These are phyloP conservation scores for Komagataella mondaviorum DNA, from an alignment of 805 yeast species.

Conservation along the genomic window DNA sequence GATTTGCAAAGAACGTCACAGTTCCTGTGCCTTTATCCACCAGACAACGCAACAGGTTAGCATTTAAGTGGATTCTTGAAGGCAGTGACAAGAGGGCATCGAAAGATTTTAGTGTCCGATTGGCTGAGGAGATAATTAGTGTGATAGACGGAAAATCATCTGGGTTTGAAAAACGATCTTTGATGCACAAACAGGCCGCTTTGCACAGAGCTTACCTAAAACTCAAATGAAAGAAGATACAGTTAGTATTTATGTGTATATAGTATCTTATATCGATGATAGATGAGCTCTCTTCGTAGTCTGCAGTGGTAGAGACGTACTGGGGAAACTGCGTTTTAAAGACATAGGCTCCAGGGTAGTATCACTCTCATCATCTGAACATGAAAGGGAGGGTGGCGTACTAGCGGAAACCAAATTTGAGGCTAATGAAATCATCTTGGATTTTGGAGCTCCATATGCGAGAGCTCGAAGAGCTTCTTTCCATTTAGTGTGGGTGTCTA, in stretches of 20 bases:
- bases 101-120: slow-evolving; percentile 71
- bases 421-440: neutral
- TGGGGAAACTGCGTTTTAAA: neutral
- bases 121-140: slow-evolving; percentile 78
- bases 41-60: slow-evolving; percentile 75
- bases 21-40: slow-evolving; percentile 76
- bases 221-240: slow-evolving; percentile 9
- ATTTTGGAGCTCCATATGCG: neutral
- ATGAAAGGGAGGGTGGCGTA: neutral
- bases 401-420: neutral
- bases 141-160: slow-evolving; percentile 70
- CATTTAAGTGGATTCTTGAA: slow-evolving; percentile 84
- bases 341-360: neutral
- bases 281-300: neutral
- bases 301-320: neutral
- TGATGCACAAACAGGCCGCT: slow-evolving; percentile 77
- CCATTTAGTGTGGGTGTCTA: slow-evolving; percentile 26
- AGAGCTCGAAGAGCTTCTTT: neutral
- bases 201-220: slow-evolving; percentile 74
- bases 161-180: slow-evolving; percentile 72
- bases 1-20: slow-evolving; percentile 69
- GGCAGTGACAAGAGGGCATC: slow-evolving; percentile 71
- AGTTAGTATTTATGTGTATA: neutral
- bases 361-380: neutral
- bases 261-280: neutral